Base-by-base conservation (phyloP, 1,139 yeast genomes). In the Entelexis paramagnoliae region DNA sequence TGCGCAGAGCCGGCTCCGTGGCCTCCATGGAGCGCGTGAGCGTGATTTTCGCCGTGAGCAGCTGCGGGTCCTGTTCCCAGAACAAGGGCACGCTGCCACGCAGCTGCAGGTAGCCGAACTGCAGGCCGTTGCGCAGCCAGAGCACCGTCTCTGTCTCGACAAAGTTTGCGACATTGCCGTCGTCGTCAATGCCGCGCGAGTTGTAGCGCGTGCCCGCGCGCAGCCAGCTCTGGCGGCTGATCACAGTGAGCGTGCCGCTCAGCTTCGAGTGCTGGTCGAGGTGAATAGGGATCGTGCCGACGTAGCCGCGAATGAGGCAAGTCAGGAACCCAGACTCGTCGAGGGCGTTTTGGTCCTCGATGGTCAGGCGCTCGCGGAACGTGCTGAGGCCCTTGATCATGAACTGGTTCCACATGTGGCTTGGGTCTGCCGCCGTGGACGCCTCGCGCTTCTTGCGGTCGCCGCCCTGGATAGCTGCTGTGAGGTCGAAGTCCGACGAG, bases 361-460 rank as follows among this genome's bases (percentile, higher is more conserved):
- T 71, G 36, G 83, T 88, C 53, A 88, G 68, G 55, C 83, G 82
- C 53, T 82, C 74, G 55, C 95, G 73, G 66, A 84, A 89, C 51
- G 76, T 74, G 56, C 86, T 74, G 56, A 93, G 75, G 57, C 89
- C 96, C 53, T 81, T 77, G 80, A 89, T 81, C 80, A 93, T 78
- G 65, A 85, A 91, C 7, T 83, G 77, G 66, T 93, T 93, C 99
- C 99, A 93, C 96, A 91, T 88, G 64, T 84, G 91, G 59, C 89
- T 91, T 53, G 79, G 80, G 63, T 83, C 89, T 58, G 76, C 46
- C 2, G 56, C 53, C 10, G 41, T 30, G 6, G 53, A 46, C 16
- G 26, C 32, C 35, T 38, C 51, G 29, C 39, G 50, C 46, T 39
- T 58, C 24, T 32, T 41, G 41, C 16, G 52, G 38, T 53, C 50